Base-by-base conservation (phyloP, 306 rosid genomes). In the Rubus idaeus region DNA sequence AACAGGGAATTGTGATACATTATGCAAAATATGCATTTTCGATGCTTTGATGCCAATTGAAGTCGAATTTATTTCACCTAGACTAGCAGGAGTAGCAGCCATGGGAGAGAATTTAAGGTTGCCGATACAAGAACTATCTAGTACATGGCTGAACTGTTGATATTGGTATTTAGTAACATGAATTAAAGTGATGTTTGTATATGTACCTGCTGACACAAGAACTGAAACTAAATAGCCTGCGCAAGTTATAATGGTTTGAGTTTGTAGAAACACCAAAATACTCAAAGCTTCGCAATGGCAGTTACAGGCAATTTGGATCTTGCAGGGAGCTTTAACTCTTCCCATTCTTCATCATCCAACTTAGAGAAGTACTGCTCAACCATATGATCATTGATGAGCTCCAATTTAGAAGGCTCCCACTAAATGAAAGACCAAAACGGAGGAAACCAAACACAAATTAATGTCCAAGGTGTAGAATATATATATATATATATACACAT, bases 281-380 rank as follows among this genome's bases (percentile, higher is more conserved):
- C 46, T 81, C 85, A 95, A 71, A 95, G 92, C 86, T 95, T 95
- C 51, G 97, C 82, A 81, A 89, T 83, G 78, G 91, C 97, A 82
- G 52, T 86, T 50, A 53, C 64, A 45, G 96, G 91, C 84, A 92
- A 82, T 75, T 84, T 85, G 84, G 89, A 74, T 89, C 96, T 95
- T 68, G 82, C 82, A 46, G 97, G 97, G 77, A 95, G 85, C 52
- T 67, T 44, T 42, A 67, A n/a, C 3, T 67, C 71, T n/a, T 67
- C 71, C 71, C 71, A 67, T 42, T 67, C 71, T 67, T 20, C 71
- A 67, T 40, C 71, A 44, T 67, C 71, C 70, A 82, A 76, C 76
- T 68, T 82, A 0, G 82, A 82, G 76, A 82, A 82, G 70, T 82
- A 82, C 26, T 11, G 85, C 10, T 77, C 75, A 0, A 82, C 85